Conservation (phyloP, 768 basidiomycete genomes). For the Calocybe gangraenosa region DNA sequence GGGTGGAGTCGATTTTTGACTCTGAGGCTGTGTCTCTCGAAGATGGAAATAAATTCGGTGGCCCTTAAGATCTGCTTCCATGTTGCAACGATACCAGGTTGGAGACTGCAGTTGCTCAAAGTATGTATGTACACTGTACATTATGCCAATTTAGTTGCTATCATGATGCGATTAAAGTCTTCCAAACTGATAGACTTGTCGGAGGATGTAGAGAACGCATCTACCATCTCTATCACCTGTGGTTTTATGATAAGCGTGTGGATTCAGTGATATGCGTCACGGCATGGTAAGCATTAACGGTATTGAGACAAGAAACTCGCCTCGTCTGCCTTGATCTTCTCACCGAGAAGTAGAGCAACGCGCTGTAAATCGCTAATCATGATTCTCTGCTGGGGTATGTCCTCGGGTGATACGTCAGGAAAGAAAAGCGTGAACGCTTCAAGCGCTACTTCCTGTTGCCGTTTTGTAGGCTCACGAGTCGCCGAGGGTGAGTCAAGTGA, state of each 20-base stretch:
- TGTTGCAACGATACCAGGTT: too few relatives aligned
- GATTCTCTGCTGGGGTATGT: constrained; percentile 50
- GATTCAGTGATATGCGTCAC: not conserved
- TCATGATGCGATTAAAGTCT: constrained; percentile 79
- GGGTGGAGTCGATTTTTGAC: too few relatives aligned
- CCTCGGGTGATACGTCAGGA: constrained; percentile 42
- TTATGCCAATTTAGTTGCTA: constrained; percentile 45
- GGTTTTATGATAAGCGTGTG: too few relatives aligned
- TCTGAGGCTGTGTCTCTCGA: too few relatives aligned
- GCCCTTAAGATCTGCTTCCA: too few relatives aligned
- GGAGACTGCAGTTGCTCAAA: too few relatives aligned
- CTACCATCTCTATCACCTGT: constrained; percentile 78
- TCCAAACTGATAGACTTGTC: constrained; percentile 65
- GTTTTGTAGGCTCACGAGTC: constrained; percentile 34
- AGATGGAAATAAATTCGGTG: too few relatives aligned
- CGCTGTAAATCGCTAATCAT: constrained; percentile 63
- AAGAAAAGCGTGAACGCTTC: constrained; percentile 74
- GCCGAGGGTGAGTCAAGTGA: constrained; percentile 6
- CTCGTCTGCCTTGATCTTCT: constrained; percentile 72
- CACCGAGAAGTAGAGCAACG: constrained; percentile 59
- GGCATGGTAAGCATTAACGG: not conserved
- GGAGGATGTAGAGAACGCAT: constrained; percentile 63
- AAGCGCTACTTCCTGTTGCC: constrained; percentile 51
- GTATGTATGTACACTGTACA: too few relatives aligned
- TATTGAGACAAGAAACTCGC: constrained; percentile 33